Percentiles rank a stretch among this genome's conserved stretches.
Conservation (phyloP, 1,284 basidiomycete species). For the Gomphus sp. region DNA sequence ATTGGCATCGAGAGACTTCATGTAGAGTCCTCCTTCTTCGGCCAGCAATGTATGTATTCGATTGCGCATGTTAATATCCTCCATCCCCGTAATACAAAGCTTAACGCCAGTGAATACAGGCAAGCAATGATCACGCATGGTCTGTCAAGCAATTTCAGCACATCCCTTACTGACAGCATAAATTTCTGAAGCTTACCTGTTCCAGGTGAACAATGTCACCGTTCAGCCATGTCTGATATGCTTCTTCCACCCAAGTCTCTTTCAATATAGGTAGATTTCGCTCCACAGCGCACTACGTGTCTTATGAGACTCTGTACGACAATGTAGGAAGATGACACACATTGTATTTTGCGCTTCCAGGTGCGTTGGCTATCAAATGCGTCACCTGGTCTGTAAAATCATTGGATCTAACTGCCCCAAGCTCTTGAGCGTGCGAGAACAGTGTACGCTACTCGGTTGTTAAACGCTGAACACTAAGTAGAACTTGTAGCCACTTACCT, state of each 20-base stretch:
- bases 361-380: constrained; percentile 61
- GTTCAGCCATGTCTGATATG: constrained; percentile 61
- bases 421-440: constrained; percentile 64
- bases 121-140: constrained; percentile 44
- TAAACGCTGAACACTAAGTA: constrained; percentile 1
- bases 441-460: constrained; percentile 40
- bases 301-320: neutral
- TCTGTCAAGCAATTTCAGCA: constrained; percentile 26
- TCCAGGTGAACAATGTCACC: constrained; percentile 66
- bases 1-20: constrained; percentile 43
- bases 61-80: constrained; percentile 40
- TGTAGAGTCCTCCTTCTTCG: constrained; percentile 45
- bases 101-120: constrained; percentile 56
- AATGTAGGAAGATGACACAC: constrained; percentile 25
- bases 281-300: constrained; percentile 60
- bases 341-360: constrained; percentile 72
- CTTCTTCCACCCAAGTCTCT: constrained; percentile 62
- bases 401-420: constrained; percentile 56
- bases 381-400: constrained; percentile 76
- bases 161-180: neutral
- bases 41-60: constrained; percentile 49
- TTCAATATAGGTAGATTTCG: constrained; percentile 65
- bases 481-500: constrained; percentile 31
- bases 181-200: constrained; percentile 25
- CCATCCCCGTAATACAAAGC: constrained; percentile 60